phyloP scores from a whole-genome alignment of 2,329 filamentous ascomycete species.

The Fusarium tupiense region DNA sequence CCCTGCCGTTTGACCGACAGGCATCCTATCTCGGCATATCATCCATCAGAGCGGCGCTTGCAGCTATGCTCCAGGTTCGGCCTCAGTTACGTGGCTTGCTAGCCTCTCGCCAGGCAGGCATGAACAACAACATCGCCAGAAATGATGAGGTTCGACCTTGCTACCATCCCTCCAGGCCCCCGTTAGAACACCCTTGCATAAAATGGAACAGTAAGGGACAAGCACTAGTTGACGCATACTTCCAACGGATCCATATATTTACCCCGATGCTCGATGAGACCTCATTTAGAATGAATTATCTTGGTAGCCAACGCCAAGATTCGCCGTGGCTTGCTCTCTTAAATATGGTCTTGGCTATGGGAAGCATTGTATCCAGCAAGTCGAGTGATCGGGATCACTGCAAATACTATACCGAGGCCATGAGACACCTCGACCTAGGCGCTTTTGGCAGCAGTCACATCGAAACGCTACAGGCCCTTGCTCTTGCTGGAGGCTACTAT shows the following conservation, averaged over 20 bases:
- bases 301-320: background rate
- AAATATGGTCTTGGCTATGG: conserved; percentile 7
- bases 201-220: conserved; percentile 1
- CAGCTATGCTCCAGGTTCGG: conserved; percentile 2
- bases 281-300: background rate
- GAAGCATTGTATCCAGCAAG: background rate
- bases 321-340: conserved; percentile 1
- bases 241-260: conserved; percentile 3
- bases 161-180: background rate
- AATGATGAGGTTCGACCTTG: background rate
- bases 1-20: conserved; percentile 1
- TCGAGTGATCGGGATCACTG: background rate
- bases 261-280: conserved; percentile 2
- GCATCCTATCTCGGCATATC: conserved; percentile 7
- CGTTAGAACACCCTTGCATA: background rate
- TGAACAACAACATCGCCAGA: background rate
- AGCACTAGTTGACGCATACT: conserved; percentile 1
- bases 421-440: background rate
- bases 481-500: background rate
- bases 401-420: conserved; percentile 1
- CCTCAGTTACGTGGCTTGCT: background rate
- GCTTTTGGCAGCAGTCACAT: conserved; percentile 3
- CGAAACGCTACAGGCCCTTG: conserved; percentile 3
- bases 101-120: background rate
- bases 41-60: conserved; percentile 4